Evolutionary conservation across 352 stramenopile species (phyloP), one percentile per base, ranked within the genome.

Genomic region (Globisporangium mamillatum): DNA sequence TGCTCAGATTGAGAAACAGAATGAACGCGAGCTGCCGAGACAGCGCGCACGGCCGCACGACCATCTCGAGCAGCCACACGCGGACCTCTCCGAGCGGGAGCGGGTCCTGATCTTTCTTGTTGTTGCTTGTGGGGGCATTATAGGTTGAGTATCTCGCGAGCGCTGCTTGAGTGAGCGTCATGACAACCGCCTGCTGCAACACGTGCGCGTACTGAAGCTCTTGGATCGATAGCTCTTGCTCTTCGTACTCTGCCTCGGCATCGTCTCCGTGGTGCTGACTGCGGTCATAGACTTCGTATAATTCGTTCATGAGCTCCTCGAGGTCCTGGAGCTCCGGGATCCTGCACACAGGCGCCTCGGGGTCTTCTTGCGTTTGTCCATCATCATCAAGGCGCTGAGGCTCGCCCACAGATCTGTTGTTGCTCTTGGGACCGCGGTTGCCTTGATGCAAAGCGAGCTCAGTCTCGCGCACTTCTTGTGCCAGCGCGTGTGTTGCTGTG

Each of bases 21-120:
- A 68, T 70, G 65, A 88, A 78, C n/a, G 78, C 78, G n/a, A 88
- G 64, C 36, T 72, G 64, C 46, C 80, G 61, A 36, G 76, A 73
- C 1, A 79, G 64, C 25, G 71, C 24, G 20, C 70, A 67, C 3
- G 77, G 74, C 10, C 75, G 79, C 34, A 86, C 76, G 32, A 67
- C 75, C 44, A 86, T 53, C 38, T 83, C 77, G 22, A 88, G 64
- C 16, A 88, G 56, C 57, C 76, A 81, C 16, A 83, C 69, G 29
- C 66, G 62, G 14, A 82, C 76, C 16, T 66, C 41, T 44, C 32
- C 64, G 24, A 72, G 32, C 7, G 61, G 25, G 18, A 53, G 14
- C 48, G 44, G 4, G 38, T 50, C 38, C 8, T 48, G 44, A 61
- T 65, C 68, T 60, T 53, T 24, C 18, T 5, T 68, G 36, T 12